Evolutionary conservation across 306 rosid species (phyloP).

Genomic region (Comarum palustre): DNA sequence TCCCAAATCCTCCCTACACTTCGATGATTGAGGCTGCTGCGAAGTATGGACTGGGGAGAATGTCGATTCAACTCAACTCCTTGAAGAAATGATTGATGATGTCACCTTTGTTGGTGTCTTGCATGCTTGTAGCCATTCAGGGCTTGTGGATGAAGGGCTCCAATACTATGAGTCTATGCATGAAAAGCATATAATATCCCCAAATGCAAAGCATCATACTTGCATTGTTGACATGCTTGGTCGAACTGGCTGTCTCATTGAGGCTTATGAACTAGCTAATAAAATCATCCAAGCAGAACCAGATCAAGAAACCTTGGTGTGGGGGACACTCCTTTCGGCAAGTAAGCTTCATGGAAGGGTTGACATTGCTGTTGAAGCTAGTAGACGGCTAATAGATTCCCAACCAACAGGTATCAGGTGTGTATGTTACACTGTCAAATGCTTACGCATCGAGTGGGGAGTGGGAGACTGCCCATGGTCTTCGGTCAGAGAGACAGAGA

Average conservation of each 20-base stretch:
- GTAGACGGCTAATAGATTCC: conserved; percentile 59
- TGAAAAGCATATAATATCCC: conserved; percentile 52
- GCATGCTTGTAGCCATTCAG: conserved; percentile 87
- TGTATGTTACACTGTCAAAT: conserved; percentile 68
- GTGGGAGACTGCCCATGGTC: conserved; percentile 59
- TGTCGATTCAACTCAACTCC: conserved; percentile 55
- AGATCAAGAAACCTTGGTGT: conserved; percentile 47
- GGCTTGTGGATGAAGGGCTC: conserved; percentile 72
- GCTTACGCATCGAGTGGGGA: conserved; percentile 70
- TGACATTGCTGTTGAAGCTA: conserved; percentile 69
- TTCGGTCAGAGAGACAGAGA: conserved; percentile 51
- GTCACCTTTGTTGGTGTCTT: conserved; percentile 78
- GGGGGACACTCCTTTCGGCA: conserved; percentile 81
- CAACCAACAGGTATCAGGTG: conserved; percentile 58
- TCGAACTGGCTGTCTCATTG: conserved; percentile 59
- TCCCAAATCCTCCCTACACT: conserved; percentile 55
- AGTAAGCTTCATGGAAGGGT: conserved; percentile 85
- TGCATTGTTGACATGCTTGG: conserved; percentile 81
- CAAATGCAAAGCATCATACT: conserved; percentile 62
- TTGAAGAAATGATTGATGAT: conserved; percentile 62
- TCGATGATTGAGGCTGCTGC: conserved; percentile 84
- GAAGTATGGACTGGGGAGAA: conserved; percentile 72
- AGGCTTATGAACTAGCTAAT: conserved; percentile 67
- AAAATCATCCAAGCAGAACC: conserved; percentile 48
- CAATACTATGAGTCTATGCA: conserved; percentile 53